Percentiles rank a stretch among this genome's conserved stretches.
These are phyloP conservation scores for Scalesia atractyloides DNA, from an alignment of 129 eudicot species.

Conservation along the genomic window DNA sequence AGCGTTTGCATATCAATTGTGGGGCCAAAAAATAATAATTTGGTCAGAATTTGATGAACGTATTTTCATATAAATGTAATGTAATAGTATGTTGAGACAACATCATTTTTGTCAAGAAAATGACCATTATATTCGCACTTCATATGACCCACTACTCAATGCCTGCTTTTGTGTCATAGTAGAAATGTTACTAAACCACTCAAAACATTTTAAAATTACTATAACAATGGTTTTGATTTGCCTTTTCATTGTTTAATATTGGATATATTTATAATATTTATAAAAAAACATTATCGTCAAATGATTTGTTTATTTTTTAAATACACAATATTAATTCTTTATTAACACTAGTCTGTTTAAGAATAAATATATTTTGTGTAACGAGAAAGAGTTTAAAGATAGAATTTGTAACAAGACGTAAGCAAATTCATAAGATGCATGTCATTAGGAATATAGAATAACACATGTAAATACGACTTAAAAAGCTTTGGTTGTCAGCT, in stretches of 20 bases:
- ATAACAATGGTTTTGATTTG: neutral
- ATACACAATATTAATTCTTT: too few relatives aligned
- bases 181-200: neutral
- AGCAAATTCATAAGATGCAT: too few relatives aligned
- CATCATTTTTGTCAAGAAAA: conserved; percentile 36
- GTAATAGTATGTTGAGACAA: conserved; percentile 36
- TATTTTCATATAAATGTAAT: conserved; percentile 35
- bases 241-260: neutral
- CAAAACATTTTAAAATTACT: neutral
- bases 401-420: too few relatives aligned
- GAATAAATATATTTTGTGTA: too few relatives aligned
- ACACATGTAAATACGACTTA: too few relatives aligned
- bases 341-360: too few relatives aligned
- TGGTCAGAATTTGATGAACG: conserved; percentile 31
- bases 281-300: too few relatives aligned
- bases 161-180: conserved; percentile 8
- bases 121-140: conserved; percentile 33
- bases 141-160: conserved; percentile 35
- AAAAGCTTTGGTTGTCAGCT: too few relatives aligned
- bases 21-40: conserved; percentile 33
- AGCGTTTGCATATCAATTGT: conserved; percentile 30
- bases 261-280: too few relatives aligned
- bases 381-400: too few relatives aligned
- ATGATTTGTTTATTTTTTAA: too few relatives aligned
- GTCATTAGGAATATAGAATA: too few relatives aligned